A percentile compares a stretch with the other conserved stretches of the same genome.
These are phyloP conservation scores for Debaryomyces psychrophilus DNA, from an alignment of 1,139 yeast species.

Conservation along the genomic window DNA sequence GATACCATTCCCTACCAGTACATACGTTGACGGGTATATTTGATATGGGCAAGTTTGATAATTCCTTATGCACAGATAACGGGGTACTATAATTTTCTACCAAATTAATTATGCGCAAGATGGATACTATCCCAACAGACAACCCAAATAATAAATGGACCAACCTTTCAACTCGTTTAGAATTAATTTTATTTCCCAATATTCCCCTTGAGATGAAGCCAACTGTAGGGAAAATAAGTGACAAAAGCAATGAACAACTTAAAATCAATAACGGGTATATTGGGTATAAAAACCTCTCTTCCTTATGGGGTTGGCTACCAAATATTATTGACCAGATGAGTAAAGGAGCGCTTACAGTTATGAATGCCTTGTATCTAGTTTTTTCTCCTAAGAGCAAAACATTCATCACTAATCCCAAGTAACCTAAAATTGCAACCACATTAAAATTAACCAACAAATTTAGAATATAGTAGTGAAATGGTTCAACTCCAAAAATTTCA, in stretches of 20 bases:
- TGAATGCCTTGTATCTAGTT: slow-evolving; percentile 13
- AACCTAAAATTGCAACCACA: slow-evolving; percentile 51
- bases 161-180: slow-evolving; percentile 4
- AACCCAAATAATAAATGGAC: slow-evolving; percentile 16
- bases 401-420: slow-evolving; percentile 37
- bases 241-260: slow-evolving; percentile 60
- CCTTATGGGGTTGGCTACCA: slow-evolving; percentile 83
- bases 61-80: slow-evolving; percentile 25
- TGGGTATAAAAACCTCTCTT: slow-evolving; percentile 88
- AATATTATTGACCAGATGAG: slow-evolving; percentile 70
- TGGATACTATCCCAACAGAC: slow-evolving; percentile 36
- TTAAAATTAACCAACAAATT: slow-evolving; percentile 79
- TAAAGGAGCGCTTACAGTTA: slow-evolving; percentile 37
- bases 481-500: slow-evolving; percentile 87
- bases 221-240: slow-evolving; percentile 25
- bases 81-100: slow-evolving; percentile 67
- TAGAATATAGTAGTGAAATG: slow-evolving; percentile 69
- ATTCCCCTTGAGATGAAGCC: slow-evolving; percentile 10
- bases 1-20: slow-evolving; percentile 93
- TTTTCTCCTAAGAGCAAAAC: slow-evolving; percentile 19
- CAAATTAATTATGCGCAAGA: slow-evolving; percentile 42
- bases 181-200: slow-evolving; percentile 7
- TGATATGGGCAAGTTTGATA: slow-evolving; percentile 14
- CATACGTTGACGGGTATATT: slow-evolving; percentile 58
- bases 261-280: slow-evolving; percentile 70